A percentile compares a stretch with the other conserved stretches of the same genome.
Conservation (phyloP, 805 yeast species). For the Cyberlindnera suaveolens region DNA sequence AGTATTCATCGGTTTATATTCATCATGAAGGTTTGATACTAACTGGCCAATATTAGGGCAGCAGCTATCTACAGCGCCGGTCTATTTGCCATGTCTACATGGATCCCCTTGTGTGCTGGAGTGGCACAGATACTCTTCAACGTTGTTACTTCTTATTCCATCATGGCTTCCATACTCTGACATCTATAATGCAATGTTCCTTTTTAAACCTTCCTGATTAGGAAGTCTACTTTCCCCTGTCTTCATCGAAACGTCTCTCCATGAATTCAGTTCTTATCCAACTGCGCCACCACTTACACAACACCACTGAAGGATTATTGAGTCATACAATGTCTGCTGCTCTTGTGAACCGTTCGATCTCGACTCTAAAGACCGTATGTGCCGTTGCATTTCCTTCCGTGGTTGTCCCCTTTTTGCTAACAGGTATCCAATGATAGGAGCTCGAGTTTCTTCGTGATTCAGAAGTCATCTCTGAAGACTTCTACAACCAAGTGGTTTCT, state of each 20-base stretch:
- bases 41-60: constrained; percentile 6
- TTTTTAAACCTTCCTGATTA: constrained; percentile 1
- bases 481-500: constrained; percentile 42
- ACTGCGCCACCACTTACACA: neutral
- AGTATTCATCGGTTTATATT: constrained; percentile 11
- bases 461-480: constrained; percentile 55
- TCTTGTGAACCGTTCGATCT: constrained; percentile 68
- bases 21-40: neutral
- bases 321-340: constrained; percentile 38
- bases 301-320: too few species aligned
- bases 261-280: neutral
- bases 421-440: constrained; percentile 33
- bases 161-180: constrained; percentile 40
- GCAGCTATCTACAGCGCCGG: constrained; percentile 75
- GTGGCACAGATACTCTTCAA: constrained; percentile 61
- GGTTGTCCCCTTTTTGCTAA: neutral
- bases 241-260: neutral
- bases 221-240: constrained; percentile 4
- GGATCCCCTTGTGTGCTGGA: constrained; percentile 90
- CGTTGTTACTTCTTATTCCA: constrained; percentile 60
- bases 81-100: constrained; percentile 80
- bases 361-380: constrained; percentile 52
- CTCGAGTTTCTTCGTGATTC: constrained; percentile 75
- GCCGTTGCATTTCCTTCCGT: neutral
- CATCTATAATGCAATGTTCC: neutral